Percentiles rank a stretch among this genome's conserved stretches.
Evolutionary conservation across 139 green algal genomes (phyloP).

Genomic region (Nannochloris sp.): DNA sequence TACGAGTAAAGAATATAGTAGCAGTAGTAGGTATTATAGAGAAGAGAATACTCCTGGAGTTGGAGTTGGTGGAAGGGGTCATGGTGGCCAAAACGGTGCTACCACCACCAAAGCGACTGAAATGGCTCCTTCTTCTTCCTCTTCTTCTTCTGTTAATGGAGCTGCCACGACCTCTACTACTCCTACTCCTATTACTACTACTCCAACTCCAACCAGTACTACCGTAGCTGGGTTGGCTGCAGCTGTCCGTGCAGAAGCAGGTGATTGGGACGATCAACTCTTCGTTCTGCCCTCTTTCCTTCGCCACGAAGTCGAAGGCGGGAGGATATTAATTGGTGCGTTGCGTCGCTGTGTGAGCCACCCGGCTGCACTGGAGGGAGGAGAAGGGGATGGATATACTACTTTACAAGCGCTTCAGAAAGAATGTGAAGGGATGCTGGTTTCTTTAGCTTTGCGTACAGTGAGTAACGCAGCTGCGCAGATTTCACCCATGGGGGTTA

Average conservation of each 20-base stretch:
- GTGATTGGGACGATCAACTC: neutral
- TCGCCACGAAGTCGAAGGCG: slow-evolving; percentile 36
- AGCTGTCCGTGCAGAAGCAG: neutral
- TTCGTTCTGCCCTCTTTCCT: slow-evolving; percentile 14
- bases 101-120: no score
- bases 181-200: no score
- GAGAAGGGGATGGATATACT: neutral
- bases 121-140: no score
- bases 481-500: neutral
- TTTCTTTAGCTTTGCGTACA: neutral
- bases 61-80: slow-evolving; percentile 6
- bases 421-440: neutral
- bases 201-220: no score
- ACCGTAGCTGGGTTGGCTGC: no score
- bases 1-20: neutral
- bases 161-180: no score
- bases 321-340: slow-evolving; percentile 26
- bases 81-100: no score
- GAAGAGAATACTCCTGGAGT: slow-evolving; percentile 13
- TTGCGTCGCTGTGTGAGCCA: slow-evolving; percentile 20
- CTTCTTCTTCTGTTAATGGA: no score
- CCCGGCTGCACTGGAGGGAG: neutral
- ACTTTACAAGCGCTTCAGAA: no score
- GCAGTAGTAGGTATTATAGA: neutral
- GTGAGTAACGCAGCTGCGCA: neutral